These are phyloP conservation scores for Hypseocharis bilobata DNA, from an alignment of 441 rosid genomes.

Conservation along the genomic window DNA sequence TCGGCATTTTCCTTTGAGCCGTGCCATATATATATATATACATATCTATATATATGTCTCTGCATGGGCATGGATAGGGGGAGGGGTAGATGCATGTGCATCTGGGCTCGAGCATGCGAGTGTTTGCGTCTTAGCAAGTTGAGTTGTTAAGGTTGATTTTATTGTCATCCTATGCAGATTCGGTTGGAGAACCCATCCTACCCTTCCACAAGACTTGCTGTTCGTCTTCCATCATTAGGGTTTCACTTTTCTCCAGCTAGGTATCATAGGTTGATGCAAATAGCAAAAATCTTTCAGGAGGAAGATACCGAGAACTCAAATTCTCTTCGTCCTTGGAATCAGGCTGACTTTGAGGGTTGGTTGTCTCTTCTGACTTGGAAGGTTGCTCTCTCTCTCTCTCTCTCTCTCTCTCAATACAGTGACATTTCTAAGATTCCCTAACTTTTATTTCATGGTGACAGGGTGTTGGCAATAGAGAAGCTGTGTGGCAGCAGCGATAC, in stretches of 20 bases:
- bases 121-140: background rate
- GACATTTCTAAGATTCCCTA: slow-evolving; percentile 20
- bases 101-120: background rate
- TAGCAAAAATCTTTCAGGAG: slow-evolving; percentile 59
- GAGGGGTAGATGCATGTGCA: slow-evolving; percentile 4
- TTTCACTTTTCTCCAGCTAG: slow-evolving; percentile 98
- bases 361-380: slow-evolving; percentile 64
- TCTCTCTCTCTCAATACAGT: slow-evolving; percentile 2
- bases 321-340: slow-evolving; percentile 62
- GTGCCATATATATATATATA: no score
- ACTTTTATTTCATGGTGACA: slow-evolving; percentile 29
- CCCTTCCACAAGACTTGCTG: slow-evolving; percentile 83
- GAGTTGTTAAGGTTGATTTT: slow-evolving; percentile 20
- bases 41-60: no score
- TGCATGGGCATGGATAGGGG: no score
- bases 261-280: slow-evolving; percentile 93
- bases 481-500: slow-evolving; percentile 83
- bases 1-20: no score
- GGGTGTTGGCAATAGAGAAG: slow-evolving; percentile 89
- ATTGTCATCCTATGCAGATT: slow-evolving; percentile 40
- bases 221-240: slow-evolving; percentile 77
- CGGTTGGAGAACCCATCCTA: slow-evolving; percentile 67
- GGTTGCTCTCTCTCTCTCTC: slow-evolving; percentile 39
- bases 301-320: slow-evolving; percentile 48
- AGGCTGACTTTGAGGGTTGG: slow-evolving; percentile 97